Percentiles rank a stretch among this genome's conserved stretches.
Conservation (phyloP, 192 early-diverging fungal species). For the Linnemannia hyalina region DNA sequence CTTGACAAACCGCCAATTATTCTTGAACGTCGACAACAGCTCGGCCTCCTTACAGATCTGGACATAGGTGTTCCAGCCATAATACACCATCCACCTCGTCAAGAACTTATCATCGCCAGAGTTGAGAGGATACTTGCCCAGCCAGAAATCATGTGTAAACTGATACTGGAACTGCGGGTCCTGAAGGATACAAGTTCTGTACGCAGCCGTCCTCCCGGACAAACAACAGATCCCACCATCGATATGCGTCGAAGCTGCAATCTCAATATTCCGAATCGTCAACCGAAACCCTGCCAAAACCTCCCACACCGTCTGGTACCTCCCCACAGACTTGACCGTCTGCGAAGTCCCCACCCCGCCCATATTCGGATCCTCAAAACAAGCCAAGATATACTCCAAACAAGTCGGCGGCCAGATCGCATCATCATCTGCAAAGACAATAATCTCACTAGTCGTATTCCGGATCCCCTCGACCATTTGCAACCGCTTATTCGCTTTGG, state of each 20-base stretch:
- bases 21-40: conserved; percentile 78
- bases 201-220: conserved; percentile 79
- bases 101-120: conserved; percentile 83
- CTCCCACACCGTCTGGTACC: conserved; percentile 77
- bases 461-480: conserved; percentile 81
- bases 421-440: conserved; percentile 80
- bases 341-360: conserved; percentile 80
- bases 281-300: conserved; percentile 78
- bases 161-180: conserved; percentile 79
- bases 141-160: conserved; percentile 81
- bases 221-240: conserved; percentile 82
- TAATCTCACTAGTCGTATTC: conserved; percentile 70
- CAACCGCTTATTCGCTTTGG: conserved; percentile 72
- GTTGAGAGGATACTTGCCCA: conserved; percentile 79
- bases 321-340: conserved; percentile 69
- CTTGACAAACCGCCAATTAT: conserved; percentile 81
- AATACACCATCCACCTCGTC: conserved; percentile 79
- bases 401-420: conserved; percentile 76
- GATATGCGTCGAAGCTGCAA: conserved; percentile 80
- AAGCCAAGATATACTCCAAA: conserved; percentile 75
- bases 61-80: conserved; percentile 78
- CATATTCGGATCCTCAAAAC: conserved; percentile 79
- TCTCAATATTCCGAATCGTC: conserved; percentile 80
- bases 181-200: conserved; percentile 75
- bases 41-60: conserved; percentile 78